A percentile compares a stretch with the other conserved stretches of the same genome.
Conservation (phyloP, 345 rosid genomes). For the Firmiana major region DNA sequence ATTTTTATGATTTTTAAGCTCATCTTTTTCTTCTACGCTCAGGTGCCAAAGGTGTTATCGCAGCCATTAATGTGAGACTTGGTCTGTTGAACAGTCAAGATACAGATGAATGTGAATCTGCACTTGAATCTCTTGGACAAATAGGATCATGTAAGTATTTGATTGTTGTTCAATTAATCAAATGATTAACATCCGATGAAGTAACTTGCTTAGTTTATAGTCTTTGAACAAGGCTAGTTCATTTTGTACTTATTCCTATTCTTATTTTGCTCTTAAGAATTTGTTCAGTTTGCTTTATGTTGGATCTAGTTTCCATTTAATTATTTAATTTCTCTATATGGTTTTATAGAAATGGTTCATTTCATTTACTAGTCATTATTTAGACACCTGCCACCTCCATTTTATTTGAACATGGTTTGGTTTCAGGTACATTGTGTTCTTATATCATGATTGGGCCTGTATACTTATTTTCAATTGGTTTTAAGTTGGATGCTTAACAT, state of each 20-base stretch:
- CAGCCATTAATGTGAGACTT: constrained; percentile 64
- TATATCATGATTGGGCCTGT: background rate
- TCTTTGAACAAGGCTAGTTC: background rate
- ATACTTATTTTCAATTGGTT: background rate
- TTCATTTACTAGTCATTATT: background rate
- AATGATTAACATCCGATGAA: background rate
- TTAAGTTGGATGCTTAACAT: background rate
- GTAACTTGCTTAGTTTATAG: background rate
- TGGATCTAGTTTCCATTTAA: background rate
- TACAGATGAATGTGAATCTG: constrained; percentile 64
- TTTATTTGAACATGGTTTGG: background rate
- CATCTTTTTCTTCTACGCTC: constrained; percentile 23
- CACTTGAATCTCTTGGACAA: constrained; percentile 84
- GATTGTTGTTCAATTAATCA: background rate
- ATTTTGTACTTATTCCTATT: background rate
- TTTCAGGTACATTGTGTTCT: background rate
- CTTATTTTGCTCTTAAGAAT: background rate
- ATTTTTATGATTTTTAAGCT: background rate
- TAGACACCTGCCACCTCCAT: background rate
- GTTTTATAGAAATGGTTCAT: background rate
- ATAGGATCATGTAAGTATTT: constrained; percentile 74
- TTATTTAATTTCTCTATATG: background rate
- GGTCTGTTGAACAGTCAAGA: constrained; percentile 41
- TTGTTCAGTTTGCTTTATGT: background rate
- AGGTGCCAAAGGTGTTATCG: constrained; percentile 62